These are phyloP conservation scores for Centella asiatica DNA, from an alignment of 129 eudicot species.

Conservation along the genomic window DNA sequence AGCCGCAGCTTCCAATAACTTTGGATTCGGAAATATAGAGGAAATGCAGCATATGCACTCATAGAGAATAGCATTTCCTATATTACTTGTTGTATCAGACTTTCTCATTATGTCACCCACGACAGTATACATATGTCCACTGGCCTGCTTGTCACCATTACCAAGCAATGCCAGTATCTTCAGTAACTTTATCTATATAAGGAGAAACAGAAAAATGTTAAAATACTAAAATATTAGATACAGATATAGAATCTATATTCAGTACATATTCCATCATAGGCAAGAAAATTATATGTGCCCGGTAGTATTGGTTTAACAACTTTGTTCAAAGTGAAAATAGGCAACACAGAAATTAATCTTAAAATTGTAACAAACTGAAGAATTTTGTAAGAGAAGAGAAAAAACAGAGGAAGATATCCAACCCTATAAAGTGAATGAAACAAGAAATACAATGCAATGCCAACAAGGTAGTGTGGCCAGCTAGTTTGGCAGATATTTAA, in stretches of 20 bases:
- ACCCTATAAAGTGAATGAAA: too few relatives aligned
- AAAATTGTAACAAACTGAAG: too few relatives aligned
- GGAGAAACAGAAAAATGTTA: not conserved
- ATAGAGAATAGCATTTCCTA: constrained; percentile 93
- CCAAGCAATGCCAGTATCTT: constrained; percentile 80
- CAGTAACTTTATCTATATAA: constrained; percentile 76
- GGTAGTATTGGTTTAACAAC: not conserved
- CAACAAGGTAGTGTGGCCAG: too few relatives aligned
- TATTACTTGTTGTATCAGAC: constrained; percentile 75
- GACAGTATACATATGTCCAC: constrained; percentile 95
- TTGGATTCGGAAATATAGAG: constrained; percentile 68
- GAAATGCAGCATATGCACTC: constrained; percentile 92
- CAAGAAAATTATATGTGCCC: not conserved
- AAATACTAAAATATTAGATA: too few relatives aligned
- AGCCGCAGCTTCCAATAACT: constrained; percentile 89
- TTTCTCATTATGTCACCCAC: constrained; percentile 88
- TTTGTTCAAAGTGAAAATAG: not conserved
- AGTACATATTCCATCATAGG: not conserved
- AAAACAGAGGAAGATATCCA: too few relatives aligned
- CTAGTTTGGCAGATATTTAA: too few relatives aligned
- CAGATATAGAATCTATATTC: not conserved
- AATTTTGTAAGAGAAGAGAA: too few relatives aligned
- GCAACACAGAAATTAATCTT: not conserved
- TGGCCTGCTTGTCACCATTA: constrained; percentile 82
- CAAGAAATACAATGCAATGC: too few relatives aligned